Evolutionary conservation across 805 yeast genomes (phyloP), one percentile per base, ranked within the genome.

Genomic region (Candida ovalis): DNA sequence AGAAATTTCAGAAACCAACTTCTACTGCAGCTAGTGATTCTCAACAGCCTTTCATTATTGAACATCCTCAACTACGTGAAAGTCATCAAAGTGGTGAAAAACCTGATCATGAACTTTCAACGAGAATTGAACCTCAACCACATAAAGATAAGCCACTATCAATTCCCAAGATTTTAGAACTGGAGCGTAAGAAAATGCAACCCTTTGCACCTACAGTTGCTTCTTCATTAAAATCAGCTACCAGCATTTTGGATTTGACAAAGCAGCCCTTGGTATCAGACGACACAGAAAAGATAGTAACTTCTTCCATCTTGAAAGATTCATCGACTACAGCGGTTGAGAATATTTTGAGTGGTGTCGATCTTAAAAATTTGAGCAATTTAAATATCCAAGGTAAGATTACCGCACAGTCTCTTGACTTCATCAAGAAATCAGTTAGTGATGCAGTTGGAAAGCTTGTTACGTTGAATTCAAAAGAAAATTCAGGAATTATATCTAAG

Each of bases 141-240:
- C 22, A 45, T 32, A 59, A 46, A 17, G 15, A 30, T 21, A 67
- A 68, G 35, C 56, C 72, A 1, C 59, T 79, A 25, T 76, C 85
- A 1, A 80, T 81, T 43, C 85, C 86, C 0, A 83, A 81, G 53
- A 78, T 84, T 2, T 62, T 81, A 53, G 86, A 86, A 0, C 55
- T 77, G 45, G 77, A 77, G 50, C 63, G 84, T 36, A 70, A 77
- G 3, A 67, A 72, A 9, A 74, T 76, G n/a, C 8, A 15, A 19
- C 17, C 25, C 13, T 23, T 23, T 23, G 15, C 18, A 3, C 38
- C 38, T 35, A 35, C 4, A 13, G 28, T 23, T 23, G 28, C 7
- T n/a, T 24, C 32, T 3, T 4, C 28, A 18, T 3, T 39, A 23
- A n/a, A n/a, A 22, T 24, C 41, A 6, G 21, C 28, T 15, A 24